A percentile compares a stretch with the other conserved stretches of the same genome.
Evolutionary conservation across 2,329 filamentous ascomycete species (phyloP).

Genomic region (Spiromastix sp.): DNA sequence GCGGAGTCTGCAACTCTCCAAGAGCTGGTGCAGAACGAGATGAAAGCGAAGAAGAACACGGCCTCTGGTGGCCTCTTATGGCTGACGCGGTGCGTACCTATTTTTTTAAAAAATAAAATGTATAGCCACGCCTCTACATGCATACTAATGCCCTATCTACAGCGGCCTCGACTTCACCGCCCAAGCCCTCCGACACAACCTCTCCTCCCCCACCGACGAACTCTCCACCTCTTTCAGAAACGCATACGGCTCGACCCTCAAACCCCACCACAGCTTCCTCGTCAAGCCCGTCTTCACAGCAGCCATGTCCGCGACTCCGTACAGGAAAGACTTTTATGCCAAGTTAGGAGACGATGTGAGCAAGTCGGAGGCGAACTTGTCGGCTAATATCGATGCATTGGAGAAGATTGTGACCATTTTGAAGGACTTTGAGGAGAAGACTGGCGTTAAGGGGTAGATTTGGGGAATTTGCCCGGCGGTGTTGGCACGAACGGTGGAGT

Average conservation of each 20-base stretch:
- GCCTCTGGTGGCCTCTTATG: conserved; percentile 86
- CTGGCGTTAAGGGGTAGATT: conserved; percentile 43
- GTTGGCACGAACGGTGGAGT: too few species aligned
- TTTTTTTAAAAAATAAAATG: conserved; percentile 6
- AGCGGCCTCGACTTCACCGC: conserved; percentile 92
- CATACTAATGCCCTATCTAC: conserved; percentile 1
- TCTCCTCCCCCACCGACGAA: conserved; percentile 58
- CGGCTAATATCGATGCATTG: conserved; percentile 63
- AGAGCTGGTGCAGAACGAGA: conserved; percentile 72
- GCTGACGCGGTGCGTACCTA: conserved; percentile 61
- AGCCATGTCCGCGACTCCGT: conserved; percentile 87
- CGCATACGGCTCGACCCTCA: conserved; percentile 78
- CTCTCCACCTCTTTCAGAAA: conserved; percentile 76
- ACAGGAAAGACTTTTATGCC: conserved; percentile 83
- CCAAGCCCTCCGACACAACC: conserved; percentile 69
- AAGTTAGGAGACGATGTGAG: conserved; percentile 53
- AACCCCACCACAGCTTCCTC: conserved; percentile 80
- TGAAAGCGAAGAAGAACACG: conserved; percentile 78
- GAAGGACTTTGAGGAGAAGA: conserved; percentile 49
- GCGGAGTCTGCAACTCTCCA: conserved; percentile 75
- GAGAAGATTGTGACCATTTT: conserved; percentile 72
- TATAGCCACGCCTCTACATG: not conserved
- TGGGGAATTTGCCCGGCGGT: too few species aligned
- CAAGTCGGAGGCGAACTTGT: conserved; percentile 55
- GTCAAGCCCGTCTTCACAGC: conserved; percentile 87